Evolutionary conservation across 1,284 basidiomycete genomes (phyloP).

Genomic region (Omphalotus olearius): DNA sequence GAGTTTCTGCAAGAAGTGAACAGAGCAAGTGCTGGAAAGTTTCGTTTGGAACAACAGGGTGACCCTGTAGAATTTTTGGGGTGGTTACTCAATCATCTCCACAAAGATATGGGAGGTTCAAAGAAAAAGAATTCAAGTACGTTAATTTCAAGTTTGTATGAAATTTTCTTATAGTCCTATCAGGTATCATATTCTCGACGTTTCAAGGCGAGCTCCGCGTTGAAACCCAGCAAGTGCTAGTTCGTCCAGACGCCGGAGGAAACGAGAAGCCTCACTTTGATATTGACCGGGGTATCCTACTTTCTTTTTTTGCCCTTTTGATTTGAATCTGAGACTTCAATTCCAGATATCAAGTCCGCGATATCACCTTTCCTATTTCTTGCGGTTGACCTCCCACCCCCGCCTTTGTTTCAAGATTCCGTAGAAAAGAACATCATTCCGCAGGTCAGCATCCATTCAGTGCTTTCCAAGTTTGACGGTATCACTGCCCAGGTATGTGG

Average conservation of each 20-base stretch:
- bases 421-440: conserved; percentile 98
- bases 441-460: conserved; percentile 88
- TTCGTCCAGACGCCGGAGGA: conserved; percentile 69
- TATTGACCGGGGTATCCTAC: conserved; percentile 75
- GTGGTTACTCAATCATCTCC: conserved; percentile 93
- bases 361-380: conserved; percentile 93
- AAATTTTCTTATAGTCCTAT: conserved; percentile 15
- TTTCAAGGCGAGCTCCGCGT: conserved; percentile 94
- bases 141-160: conserved; percentile 25
- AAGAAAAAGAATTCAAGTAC: conserved; percentile 84
- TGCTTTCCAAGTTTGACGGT: conserved; percentile 97
- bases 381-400: conserved; percentile 92
- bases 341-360: conserved; percentile 78
- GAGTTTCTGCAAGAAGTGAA: conserved; percentile 98
- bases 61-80: conserved; percentile 96
- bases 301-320: conserved; percentile 3
- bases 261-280: conserved; percentile 85
- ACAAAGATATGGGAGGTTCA: conserved; percentile 87
- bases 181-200: conserved; percentile 87
- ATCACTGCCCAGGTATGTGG: conserved; percentile 72
- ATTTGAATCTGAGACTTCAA: conserved; percentile 10
- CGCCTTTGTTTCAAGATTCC: conserved; percentile 93
- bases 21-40: conserved; percentile 83
- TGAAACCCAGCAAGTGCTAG: conserved; percentile 91
- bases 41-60: conserved; percentile 88